Evolutionary conservation across 768 basidiomycete species (phyloP).

Genomic region (Pleurotus tuber-regium): DNA sequence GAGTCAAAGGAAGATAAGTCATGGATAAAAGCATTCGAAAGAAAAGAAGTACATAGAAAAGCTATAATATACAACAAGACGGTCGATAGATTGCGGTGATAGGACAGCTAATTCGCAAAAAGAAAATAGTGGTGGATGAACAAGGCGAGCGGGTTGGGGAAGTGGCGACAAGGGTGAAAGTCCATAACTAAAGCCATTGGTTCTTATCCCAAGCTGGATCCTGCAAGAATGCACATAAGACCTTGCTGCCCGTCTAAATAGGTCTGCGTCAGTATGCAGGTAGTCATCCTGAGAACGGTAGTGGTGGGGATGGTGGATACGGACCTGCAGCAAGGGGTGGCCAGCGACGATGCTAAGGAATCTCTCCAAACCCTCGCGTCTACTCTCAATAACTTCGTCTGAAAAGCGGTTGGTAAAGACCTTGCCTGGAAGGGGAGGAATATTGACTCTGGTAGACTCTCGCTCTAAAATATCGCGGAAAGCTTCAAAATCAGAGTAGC

Average conservation of each 20-base stretch:
- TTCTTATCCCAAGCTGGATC: slow-evolving; percentile 89
- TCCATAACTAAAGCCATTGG: slow-evolving; percentile 73
- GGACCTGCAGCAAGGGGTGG: slow-evolving; percentile 91
- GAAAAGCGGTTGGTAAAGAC: slow-evolving; percentile 98
- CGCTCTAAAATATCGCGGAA: slow-evolving; percentile 98
- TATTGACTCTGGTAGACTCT: slow-evolving; percentile 96
- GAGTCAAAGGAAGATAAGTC: too few relatives aligned
- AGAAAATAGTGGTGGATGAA: too few relatives aligned
- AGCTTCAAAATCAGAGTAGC: slow-evolving; percentile 93
- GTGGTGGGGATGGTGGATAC: slow-evolving; percentile 22
- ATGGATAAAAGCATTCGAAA: too few relatives aligned
- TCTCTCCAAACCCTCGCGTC: slow-evolving; percentile 91
- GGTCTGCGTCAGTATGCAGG: too few relatives aligned
- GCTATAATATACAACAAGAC: too few relatives aligned
- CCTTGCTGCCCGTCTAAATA: slow-evolving; percentile 88
- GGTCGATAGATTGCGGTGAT: too few relatives aligned
- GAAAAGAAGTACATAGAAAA: too few relatives aligned
- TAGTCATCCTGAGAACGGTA: slow-evolving; percentile 1
- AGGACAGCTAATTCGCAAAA: too few relatives aligned
- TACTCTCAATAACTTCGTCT: slow-evolving; percentile 92
- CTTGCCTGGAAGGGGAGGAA: slow-evolving; percentile 95
- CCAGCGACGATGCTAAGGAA: slow-evolving; percentile 97
- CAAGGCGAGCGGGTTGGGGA: too few relatives aligned
- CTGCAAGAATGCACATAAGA: slow-evolving; percentile 93
- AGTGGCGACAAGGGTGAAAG: too few relatives aligned